Base-by-base conservation (phyloP, 2,329 filamentous ascomycete genomes). In the Trichoderma koningiopsis region DNA sequence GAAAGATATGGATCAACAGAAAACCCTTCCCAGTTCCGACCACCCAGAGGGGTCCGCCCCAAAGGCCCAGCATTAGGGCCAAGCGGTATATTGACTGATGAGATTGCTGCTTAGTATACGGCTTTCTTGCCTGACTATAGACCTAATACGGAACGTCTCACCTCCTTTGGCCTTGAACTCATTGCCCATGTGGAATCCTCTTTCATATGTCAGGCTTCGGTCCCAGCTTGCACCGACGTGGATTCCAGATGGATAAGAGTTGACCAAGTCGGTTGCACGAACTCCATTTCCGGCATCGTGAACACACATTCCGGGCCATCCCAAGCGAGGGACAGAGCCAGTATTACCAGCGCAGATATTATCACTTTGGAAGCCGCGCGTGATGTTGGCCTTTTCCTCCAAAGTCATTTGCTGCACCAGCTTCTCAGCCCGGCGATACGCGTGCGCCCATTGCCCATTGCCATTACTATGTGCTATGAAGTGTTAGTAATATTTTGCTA, bases 11-110 rank as follows among this genome's bases (percentile, higher is more conserved):
- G 91, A 74, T 94, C 91, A 4, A 87, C 81, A 0, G 89, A 90
- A 75, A 93, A 93, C 0, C 88, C 88, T 76, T 94, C 91, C 91
- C 91, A 94, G 71, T 89, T 92, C 35, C 92, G 85, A 0, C 91
- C 92, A 4, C 89, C 91, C 13, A 88, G 83, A 0, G 91, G 90
- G 64, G 91, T 91, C 22, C 91, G 84, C 2, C 92, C 92, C 1
- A 94, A 76, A 0, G 92, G 87, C 0, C 91, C 92, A 56, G 92
- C 90, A 10, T 86, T 85, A 0, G 92, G 92, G 0, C 91, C 91
- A 11, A 94, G 84, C 55, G 89, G 86, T 37, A 93, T 84, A 74
- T 93, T 91, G 57, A 90, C 85, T 77, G 24, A 37, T 1, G 3
- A 14, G n/a, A 27, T 16, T 29, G n/a, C 0, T 0, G 11, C 4